Percentiles rank a stretch among this genome's conserved stretches.
Evolutionary conservation across 129 eudicot species (phyloP).

Genomic region (Flaveria bidentis): DNA sequence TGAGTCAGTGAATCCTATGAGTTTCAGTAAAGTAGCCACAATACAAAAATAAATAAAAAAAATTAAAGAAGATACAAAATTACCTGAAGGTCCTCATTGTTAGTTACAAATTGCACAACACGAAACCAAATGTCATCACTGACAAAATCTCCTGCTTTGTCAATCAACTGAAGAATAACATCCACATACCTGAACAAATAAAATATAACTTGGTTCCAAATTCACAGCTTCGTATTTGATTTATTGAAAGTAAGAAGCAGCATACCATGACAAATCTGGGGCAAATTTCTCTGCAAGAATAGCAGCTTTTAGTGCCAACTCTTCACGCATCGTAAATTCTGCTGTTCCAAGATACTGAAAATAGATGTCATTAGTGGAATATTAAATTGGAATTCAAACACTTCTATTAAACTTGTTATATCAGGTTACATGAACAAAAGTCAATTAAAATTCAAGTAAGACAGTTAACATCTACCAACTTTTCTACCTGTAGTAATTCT

Average conservation of each 20-base stretch:
- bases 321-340: conserved; percentile 99
- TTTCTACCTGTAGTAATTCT: conserved; percentile 86
- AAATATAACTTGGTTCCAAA: conserved; percentile 5
- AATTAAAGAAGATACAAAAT: conserved; percentile 13
- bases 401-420: not conserved
- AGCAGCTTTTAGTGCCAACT: conserved; percentile 89
- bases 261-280: conserved; percentile 97
- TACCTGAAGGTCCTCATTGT: conserved; percentile 88
- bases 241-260: conserved; percentile 4
- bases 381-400: not conserved
- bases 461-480: conserved; percentile 11
- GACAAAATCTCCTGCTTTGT: conserved; percentile 92
- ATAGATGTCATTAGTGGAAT: conserved; percentile 26
- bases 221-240: conserved; percentile 2
- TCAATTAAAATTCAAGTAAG: conserved; percentile 6
- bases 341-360: conserved; percentile 90
- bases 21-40: not conserved
- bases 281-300: conserved; percentile 99
- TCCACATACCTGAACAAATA: conserved; percentile 85
- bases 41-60: conserved; percentile 3
- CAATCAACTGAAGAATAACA: conserved; percentile 93
- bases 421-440: conserved; percentile 20
- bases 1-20: conserved; percentile 5
- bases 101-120: conserved; percentile 88
- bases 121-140: conserved; percentile 98